Conservation (phyloP, 2,329 filamentous ascomycete genomes). For the Metarhizium sp. region DNA sequence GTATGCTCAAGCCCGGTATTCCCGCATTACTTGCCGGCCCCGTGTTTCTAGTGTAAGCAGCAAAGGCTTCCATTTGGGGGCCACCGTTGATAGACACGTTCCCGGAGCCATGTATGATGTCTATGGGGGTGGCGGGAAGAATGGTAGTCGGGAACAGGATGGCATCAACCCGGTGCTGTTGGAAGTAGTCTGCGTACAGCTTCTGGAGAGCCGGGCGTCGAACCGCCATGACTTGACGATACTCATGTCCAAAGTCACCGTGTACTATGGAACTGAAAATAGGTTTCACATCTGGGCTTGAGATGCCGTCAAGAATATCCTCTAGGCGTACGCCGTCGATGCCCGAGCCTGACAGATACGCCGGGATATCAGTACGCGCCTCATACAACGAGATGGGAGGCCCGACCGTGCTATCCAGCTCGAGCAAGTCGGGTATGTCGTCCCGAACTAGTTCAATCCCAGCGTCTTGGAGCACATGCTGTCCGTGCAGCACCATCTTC, state of each 20-base stretch:
- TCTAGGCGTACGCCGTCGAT: conserved; percentile 1
- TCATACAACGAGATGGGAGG: conserved; percentile 7
- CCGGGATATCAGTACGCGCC: conserved; percentile 5
- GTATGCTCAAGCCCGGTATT: conserved; percentile 10
- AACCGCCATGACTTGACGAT: conserved; percentile 7
- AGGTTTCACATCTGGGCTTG: conserved; percentile 1
- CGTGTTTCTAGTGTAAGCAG: conserved; percentile 6
- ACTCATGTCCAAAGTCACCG: conserved; percentile 1
- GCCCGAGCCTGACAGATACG: conserved; percentile 6
- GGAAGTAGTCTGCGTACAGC: conserved; percentile 9
- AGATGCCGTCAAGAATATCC: conserved; percentile 6
- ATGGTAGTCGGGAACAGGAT: conserved; percentile 11
- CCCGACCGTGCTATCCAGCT: conserved; percentile 5
- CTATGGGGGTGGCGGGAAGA: conserved; percentile 9
- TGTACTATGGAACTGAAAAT: neutral
- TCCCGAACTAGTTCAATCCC: conserved; percentile 8
- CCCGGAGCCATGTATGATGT: conserved; percentile 7
- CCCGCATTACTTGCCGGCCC: conserved; percentile 10
- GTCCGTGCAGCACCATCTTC: conserved; percentile 1
- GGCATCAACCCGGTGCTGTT: conserved; percentile 4
- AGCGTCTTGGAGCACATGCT: conserved; percentile 4
- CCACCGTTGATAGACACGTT: conserved; percentile 11
- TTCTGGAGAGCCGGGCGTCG: conserved; percentile 9
- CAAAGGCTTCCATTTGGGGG: conserved; percentile 7
- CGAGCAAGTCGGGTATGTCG: conserved; percentile 9